Conservation (phyloP, 257 asterid species). For the Lycium barbarum region DNA sequence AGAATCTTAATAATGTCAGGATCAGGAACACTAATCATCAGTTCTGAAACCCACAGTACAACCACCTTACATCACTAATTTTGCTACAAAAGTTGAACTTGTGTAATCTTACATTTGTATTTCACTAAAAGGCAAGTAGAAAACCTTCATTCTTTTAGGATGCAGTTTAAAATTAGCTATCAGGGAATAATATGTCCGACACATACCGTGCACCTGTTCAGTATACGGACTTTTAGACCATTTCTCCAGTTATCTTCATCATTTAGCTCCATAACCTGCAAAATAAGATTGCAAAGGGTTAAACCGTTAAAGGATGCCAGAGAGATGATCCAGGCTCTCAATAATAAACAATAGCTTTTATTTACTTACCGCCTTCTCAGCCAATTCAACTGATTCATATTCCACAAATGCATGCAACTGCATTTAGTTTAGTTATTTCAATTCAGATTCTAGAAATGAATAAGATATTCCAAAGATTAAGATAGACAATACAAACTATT, state of each 20-base stretch:
- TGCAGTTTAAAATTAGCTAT: background rate
- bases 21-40: background rate
- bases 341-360: background rate
- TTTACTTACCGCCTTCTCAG: slow-evolving; percentile 82
- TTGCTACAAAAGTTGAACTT: background rate
- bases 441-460: slow-evolving; percentile 30
- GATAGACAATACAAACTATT: background rate
- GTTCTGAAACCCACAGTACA: background rate
- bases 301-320: background rate
- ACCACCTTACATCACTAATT: background rate
- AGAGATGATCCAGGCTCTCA: background rate
- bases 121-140: background rate
- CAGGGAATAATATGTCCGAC: background rate
- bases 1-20: background rate
- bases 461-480: background rate
- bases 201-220: slow-evolving; percentile 67
- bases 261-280: slow-evolving; percentile 69
- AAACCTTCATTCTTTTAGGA: background rate
- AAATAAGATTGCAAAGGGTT: slow-evolving; percentile 29
- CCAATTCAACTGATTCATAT: slow-evolving; percentile 77
- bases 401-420: slow-evolving; percentile 95
- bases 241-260: slow-evolving; percentile 89
- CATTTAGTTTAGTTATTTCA: slow-evolving; percentile 36
- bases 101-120: too few relatives aligned
- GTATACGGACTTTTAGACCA: slow-evolving; percentile 78